A percentile compares a stretch with the other conserved stretches of the same genome.
Evolutionary conservation across 2,329 filamentous ascomycete species (phyloP).

Genomic region (Periconia digitata): DNA sequence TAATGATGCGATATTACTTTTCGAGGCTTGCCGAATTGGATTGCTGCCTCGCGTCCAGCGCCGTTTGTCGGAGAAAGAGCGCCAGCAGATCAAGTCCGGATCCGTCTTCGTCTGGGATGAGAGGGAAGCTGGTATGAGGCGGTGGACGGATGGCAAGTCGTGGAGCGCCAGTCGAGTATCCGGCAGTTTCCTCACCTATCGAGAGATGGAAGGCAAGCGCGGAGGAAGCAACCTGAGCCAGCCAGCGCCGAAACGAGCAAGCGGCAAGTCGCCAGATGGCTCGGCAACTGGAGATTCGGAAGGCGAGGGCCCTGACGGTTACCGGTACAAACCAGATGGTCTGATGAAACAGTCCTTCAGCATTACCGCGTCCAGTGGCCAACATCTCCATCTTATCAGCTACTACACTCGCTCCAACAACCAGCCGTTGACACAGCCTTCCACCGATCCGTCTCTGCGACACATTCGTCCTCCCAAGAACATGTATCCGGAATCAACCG

Average conservation of each 20-base stretch:
- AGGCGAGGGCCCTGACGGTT: slow-evolving; percentile 59
- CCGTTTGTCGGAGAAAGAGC: slow-evolving; percentile 92
- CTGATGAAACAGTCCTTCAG: slow-evolving; percentile 99
- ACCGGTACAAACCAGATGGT: slow-evolving; percentile 74
- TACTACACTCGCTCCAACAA: slow-evolving; percentile 87
- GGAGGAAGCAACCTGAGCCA: slow-evolving; percentile 69
- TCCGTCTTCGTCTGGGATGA: slow-evolving; percentile 99
- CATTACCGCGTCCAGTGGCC: slow-evolving; percentile 86
- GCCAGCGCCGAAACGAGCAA: slow-evolving; percentile 43
- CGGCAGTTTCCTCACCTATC: slow-evolving; percentile 94
- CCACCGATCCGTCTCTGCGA: slow-evolving; percentile 75
- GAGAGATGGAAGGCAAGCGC: slow-evolving; percentile 98
- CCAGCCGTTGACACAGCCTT: slow-evolving; percentile 76
- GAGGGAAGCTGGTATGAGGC: slow-evolving; percentile 93
- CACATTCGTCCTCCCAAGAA: slow-evolving; percentile 86
- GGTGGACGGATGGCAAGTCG: slow-evolving; percentile 98
- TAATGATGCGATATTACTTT: slow-evolving; percentile 95
- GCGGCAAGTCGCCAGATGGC: slow-evolving; percentile 79
- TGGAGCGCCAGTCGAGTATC: slow-evolving; percentile 98
- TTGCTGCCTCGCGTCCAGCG: slow-evolving; percentile 89
- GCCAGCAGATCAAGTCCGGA: slow-evolving; percentile 91
- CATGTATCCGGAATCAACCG: slow-evolving; percentile 95
- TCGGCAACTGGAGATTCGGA: slow-evolving; percentile 80
- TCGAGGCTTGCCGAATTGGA: slow-evolving; percentile 91
- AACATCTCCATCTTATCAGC: slow-evolving; percentile 95